Percentiles rank a stretch among this genome's conserved stretches.
Evolutionary conservation across 2,329 filamentous ascomycete genomes (phyloP).

Genomic region (Colletotrichum nymphaeae): DNA sequence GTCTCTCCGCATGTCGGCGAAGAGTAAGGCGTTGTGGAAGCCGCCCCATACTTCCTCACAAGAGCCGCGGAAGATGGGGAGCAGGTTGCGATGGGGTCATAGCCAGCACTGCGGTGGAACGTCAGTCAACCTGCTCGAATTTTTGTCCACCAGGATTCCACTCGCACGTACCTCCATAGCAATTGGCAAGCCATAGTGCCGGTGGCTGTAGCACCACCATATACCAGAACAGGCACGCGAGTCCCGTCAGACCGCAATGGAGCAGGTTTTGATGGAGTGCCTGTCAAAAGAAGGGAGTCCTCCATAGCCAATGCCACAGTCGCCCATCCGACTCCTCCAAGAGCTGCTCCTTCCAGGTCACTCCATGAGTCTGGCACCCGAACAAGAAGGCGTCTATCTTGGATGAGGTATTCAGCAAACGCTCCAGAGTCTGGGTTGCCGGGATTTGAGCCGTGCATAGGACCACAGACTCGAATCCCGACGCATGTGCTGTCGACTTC

Average conservation of each 20-base stretch:
- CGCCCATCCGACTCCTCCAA: constrained; percentile 41
- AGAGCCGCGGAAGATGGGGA: neutral
- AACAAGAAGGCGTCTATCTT: constrained; percentile 24
- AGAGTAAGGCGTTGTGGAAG: neutral
- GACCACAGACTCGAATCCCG: neutral
- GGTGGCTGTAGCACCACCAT: constrained; percentile 43
- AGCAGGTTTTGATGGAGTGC: constrained; percentile 33
- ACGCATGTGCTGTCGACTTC: neutral
- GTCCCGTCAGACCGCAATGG: constrained; percentile 13
- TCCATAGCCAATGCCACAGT: constrained; percentile 33
- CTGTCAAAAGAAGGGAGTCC: neutral
- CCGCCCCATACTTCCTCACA: constrained; percentile 3
- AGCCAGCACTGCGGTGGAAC: neutral
- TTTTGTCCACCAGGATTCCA: too few species aligned
- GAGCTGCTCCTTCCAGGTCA: constrained; percentile 38
- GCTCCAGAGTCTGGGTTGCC: neutral
- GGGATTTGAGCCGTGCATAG: neutral
- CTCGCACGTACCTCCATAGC: constrained; percentile 38
- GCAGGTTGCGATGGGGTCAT: neutral
- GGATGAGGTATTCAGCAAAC: neutral
- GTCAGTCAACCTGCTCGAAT: neutral
- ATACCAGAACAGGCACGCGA: constrained; percentile 41
- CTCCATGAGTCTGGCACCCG: constrained; percentile 37
- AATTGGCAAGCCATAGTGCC: constrained; percentile 45
- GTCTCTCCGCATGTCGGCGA: neutral